These are phyloP conservation scores for Chaetoceros tenuissimus DNA, from an alignment of 108 stramenopile genomes.

Conservation along the genomic window DNA sequence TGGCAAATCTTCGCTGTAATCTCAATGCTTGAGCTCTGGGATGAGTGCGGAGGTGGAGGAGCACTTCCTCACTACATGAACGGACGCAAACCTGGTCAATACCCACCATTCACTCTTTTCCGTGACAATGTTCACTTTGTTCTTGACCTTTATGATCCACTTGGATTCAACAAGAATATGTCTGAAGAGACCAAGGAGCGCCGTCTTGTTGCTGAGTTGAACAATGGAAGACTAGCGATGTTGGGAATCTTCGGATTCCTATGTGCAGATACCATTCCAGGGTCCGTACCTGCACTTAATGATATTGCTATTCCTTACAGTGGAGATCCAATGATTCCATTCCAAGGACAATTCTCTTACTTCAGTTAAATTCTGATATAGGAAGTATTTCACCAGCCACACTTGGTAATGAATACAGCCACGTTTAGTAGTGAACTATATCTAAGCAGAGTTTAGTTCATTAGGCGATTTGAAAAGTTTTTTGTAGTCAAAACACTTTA, in stretches of 20 bases:
- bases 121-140: constrained; percentile 47
- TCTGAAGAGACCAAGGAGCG: constrained; percentile 43
- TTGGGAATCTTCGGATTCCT: constrained; percentile 67
- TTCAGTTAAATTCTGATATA: no score
- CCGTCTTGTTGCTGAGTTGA: constrained; percentile 45
- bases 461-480: no score
- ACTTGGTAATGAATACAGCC: no score
- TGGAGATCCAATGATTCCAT: constrained; percentile 61
- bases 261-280: constrained; percentile 39
- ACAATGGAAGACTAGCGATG: constrained; percentile 53
- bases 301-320: constrained; percentile 41
- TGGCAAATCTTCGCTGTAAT: constrained; percentile 66
- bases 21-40: constrained; percentile 51
- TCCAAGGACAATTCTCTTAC: constrained; percentile 57
- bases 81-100: constrained; percentile 50
- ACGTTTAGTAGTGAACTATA: no score
- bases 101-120: constrained; percentile 41
- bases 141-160: constrained; percentile 47
- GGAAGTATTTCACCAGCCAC: no score
- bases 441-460: no score
- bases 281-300: constrained; percentile 46
- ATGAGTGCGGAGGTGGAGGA: constrained; percentile 55
- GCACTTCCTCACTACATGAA: constrained; percentile 49
- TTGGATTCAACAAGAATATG: constrained; percentile 55
- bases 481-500: no score